Percentiles rank a stretch among this genome's conserved stretches.
These are phyloP conservation scores for Ceratobasidium sp. DNA, from an alignment of 1,284 basidiomycete genomes.

Conservation along the genomic window DNA sequence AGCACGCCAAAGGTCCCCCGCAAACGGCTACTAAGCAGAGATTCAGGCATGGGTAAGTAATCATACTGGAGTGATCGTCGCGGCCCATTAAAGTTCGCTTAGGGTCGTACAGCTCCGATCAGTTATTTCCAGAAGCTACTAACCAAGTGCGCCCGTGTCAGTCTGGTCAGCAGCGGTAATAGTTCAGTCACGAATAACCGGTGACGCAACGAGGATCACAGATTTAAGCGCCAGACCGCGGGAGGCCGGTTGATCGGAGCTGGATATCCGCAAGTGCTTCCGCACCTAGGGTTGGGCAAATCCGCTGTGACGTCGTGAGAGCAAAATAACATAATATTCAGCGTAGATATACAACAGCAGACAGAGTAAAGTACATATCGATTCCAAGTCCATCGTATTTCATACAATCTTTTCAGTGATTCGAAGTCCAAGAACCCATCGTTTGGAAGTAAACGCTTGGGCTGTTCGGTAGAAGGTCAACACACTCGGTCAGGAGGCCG, in stretches of 20 bases:
- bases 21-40: neutral
- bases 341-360: constrained; percentile 7
- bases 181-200: neutral
- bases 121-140: neutral
- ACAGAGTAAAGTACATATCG: constrained; percentile 14
- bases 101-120: neutral
- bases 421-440: neutral
- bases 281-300: neutral
- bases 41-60: no score
- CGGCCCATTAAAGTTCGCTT: neutral
- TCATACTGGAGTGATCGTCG: neutral
- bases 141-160: neutral
- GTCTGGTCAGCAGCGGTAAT: neutral
- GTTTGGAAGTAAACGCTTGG: neutral
- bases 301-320: neutral
- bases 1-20: neutral
- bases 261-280: neutral
- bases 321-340: constrained; percentile 3
- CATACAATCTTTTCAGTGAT: neutral
- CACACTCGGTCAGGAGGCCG: constrained; percentile 28
- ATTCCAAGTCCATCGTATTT: neutral
- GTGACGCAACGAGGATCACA: neutral
- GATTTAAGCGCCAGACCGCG: neutral
- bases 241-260: neutral
- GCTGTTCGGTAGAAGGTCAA: neutral